phyloP scores from a whole-genome alignment of 768 basidiomycete species.

The Goffeauzyma gilvescens region DNA sequence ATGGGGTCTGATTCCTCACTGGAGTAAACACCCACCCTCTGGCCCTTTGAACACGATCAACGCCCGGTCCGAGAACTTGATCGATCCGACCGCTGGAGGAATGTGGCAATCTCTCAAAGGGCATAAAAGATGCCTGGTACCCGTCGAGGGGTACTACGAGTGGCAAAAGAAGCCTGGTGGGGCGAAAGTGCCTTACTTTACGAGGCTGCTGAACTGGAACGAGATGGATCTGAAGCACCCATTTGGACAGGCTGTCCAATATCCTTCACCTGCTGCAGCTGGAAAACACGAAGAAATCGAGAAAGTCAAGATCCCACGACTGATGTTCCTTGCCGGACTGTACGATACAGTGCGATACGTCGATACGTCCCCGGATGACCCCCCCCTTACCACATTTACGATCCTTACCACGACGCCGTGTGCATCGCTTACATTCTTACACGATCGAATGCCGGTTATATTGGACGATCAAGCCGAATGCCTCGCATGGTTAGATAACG shows the following conservation, averaged over 20 bases:
- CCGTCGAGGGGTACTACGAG: conserved; percentile 82
- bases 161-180: conserved; percentile 47
- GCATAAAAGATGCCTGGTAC: conserved; percentile 63
- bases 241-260: too few species aligned
- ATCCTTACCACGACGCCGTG: conserved; percentile 70
- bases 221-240: too few species aligned
- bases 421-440: conserved; percentile 62
- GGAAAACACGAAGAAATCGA: too few species aligned
- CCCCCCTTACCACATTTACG: conserved; percentile 57
- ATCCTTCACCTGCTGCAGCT: too few species aligned
- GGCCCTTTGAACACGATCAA: conserved; percentile 60
- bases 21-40: conserved; percentile 50
- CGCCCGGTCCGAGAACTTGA: conserved; percentile 63
- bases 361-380: conserved; percentile 14
- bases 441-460: conserved; percentile 64
- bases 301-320: conserved; percentile 17
- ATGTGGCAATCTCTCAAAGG: conserved; percentile 76
- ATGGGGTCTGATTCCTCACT: conserved; percentile 79
- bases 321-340: conserved; percentile 75
- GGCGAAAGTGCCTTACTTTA: conserved; percentile 63
- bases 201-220: too few species aligned
- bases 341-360: conserved; percentile 48
- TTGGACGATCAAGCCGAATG: conserved; percentile 46
- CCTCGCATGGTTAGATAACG: conserved; percentile 56
- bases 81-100: conserved; percentile 36